Conservation (phyloP, 2,329 filamentous ascomycete genomes). For the Colletotrichum sp. region DNA sequence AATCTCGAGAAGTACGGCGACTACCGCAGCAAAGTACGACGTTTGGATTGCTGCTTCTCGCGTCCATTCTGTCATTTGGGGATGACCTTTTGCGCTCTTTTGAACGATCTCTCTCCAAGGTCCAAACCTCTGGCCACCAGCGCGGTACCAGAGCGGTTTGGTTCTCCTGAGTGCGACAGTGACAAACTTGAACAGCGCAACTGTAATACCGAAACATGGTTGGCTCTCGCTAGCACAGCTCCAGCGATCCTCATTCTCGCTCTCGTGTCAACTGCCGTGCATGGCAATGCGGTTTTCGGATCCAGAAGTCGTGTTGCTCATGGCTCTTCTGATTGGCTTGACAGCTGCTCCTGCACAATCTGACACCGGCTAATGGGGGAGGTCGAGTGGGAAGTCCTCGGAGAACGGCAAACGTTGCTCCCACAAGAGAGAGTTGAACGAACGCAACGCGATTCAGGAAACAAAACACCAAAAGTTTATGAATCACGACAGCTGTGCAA, state of each 20-base stretch:
- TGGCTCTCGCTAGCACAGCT: neutral
- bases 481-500: neutral
- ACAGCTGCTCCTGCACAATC: neutral
- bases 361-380: neutral
- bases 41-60: neutral
- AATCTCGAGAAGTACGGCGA: neutral
- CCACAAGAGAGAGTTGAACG: neutral
- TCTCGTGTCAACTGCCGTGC: neutral
- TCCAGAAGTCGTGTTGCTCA: neutral
- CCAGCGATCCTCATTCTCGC: neutral
- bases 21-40: neutral
- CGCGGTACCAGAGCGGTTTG: neutral
- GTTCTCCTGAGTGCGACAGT: neutral
- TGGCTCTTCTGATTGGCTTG: conserved; percentile 2
- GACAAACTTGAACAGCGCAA: neutral
- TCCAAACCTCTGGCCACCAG: neutral
- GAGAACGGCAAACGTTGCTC: neutral
- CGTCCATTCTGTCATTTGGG: neutral
- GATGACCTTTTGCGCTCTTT: neutral
- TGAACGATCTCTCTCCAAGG: neutral
- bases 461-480: neutral
- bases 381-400: neutral
- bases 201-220: neutral
- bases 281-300: neutral
- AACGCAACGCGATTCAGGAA: neutral